phyloP scores from a whole-genome alignment of 257 asterid species.

The Fraxinus excelsior region DNA sequence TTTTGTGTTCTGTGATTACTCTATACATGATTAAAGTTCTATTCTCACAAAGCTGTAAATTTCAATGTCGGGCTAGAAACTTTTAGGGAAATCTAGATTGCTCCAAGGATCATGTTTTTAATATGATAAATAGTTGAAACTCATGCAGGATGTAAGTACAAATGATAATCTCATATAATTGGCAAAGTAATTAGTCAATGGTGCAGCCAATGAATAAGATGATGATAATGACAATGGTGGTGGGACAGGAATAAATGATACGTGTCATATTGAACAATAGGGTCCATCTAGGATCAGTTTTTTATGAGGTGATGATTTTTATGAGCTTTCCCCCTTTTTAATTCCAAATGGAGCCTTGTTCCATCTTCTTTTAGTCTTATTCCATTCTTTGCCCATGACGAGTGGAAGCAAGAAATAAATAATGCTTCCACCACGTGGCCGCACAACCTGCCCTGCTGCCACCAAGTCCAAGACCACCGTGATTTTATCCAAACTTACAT shows the following conservation, averaged over 20 bases:
- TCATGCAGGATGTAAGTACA: not conserved
- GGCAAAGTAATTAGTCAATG: not conserved
- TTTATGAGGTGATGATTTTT: not conserved
- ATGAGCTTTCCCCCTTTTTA: not conserved
- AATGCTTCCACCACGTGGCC: not conserved
- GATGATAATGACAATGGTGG: not conserved
- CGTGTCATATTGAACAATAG: not conserved
- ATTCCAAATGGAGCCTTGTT: not conserved
- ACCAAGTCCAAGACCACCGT: not conserved
- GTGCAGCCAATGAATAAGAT: not conserved
- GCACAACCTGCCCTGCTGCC: not conserved
- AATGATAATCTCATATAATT: not conserved
- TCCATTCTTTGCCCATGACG: not conserved
- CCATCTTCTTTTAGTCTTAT: not conserved
- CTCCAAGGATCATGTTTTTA: constrained; percentile 15
- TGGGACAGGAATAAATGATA: not conserved
- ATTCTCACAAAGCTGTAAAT: constrained; percentile 12
- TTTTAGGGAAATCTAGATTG: constrained; percentile 12
- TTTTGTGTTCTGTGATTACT: constrained; percentile 27
- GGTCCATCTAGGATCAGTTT: not conserved
- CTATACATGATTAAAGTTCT: constrained; percentile 11
- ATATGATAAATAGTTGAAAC: not conserved
- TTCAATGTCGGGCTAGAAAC: constrained; percentile 10
- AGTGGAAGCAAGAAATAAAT: not conserved
- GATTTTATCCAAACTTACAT: not conserved